Evolutionary conservation across 108 stramenopile species (phyloP).

Genomic region (Nitzschia sp.): DNA sequence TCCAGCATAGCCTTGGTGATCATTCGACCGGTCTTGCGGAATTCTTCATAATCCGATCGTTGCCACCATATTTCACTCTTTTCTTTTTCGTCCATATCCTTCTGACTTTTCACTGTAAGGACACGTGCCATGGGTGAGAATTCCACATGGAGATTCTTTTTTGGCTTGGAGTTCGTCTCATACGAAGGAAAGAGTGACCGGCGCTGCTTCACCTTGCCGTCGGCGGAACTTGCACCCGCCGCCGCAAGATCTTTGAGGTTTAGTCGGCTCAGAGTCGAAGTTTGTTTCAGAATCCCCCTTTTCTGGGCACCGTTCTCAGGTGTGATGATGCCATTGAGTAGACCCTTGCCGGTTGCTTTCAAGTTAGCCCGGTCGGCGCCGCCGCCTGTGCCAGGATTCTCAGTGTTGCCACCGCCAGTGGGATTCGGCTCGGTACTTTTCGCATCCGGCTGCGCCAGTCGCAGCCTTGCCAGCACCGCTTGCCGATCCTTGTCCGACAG

Average conservation of each 20-base stretch:
- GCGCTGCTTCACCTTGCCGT: conserved; percentile 10
- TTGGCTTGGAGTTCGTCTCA: conserved; percentile 24
- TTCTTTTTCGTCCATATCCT: conserved; percentile 62
- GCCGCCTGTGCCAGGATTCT: conserved; percentile 14
- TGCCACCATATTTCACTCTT: conserved; percentile 84
- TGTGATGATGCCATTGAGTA: not conserved
- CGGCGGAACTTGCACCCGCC: conserved; percentile 3
- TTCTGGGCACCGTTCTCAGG: not conserved
- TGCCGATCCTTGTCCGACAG: conserved; percentile 42
- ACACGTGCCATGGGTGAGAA: conserved; percentile 88
- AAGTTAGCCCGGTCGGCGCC: not conserved
- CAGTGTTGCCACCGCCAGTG: not conserved
- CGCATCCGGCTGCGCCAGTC: conserved; percentile 35
- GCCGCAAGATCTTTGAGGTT: conserved; percentile 7
- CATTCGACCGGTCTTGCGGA: conserved; percentile 86
- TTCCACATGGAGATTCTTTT: conserved; percentile 33
- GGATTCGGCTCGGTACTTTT: not conserved
- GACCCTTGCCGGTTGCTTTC: not conserved
- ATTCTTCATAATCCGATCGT: conserved; percentile 80
- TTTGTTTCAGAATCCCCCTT: conserved; percentile 45
- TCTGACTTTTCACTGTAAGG: conserved; percentile 64
- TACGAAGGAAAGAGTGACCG: conserved; percentile 52
- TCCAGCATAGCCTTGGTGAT: conserved; percentile 85
- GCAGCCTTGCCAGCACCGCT: conserved; percentile 48
- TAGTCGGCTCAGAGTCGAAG: conserved; percentile 6